Evolutionary conservation across 2,329 filamentous ascomycete genomes (phyloP), one percentile per base, ranked within the genome.

Genomic region (Hypomyces perniciosus): DNA sequence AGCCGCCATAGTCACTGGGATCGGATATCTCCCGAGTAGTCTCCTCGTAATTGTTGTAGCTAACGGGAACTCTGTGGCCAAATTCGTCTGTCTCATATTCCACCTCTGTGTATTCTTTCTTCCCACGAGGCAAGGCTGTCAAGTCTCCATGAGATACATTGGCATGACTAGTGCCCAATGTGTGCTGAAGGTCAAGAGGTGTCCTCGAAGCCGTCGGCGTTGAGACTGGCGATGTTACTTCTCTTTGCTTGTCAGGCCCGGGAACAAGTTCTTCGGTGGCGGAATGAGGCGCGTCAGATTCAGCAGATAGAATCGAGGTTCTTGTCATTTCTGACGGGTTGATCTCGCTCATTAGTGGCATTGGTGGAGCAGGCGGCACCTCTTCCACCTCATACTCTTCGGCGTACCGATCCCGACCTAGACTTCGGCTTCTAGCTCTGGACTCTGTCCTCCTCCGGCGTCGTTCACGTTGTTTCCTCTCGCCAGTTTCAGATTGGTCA

Each of bases 311-410:
- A 48, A 97, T 88, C 0, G 92, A 96, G 12, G 86, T 86, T 59
- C 92, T 80, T 0, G 92, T 97, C 50, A 96, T 69, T 46, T 96
- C 91, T 0, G 92, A 95, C 39, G 87, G 82, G 57, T 88, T 86
- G 51, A 95, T 81, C 50, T 90, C 88, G 68, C 91, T 96, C 68
- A 87, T 85, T 55, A 96, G 77, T 3, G 92, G 92, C 85, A 96
- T 90, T 5, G 88, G 88, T 6, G 90, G 86, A 5, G 70, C 67
- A 8, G 74, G 74, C 10, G 88, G 44, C 50, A 50, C 54, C 20
- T 83, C 74, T 46, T 81, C 77, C 2, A 79, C 73, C 5, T 79
- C 78, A 37, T 76, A 74, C 8, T 77, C 76, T 9, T 80, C 77
- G 1, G 65, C 64, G 53, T 73, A 72, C 44, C 68, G 69, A 39